A percentile compares a stretch with the other conserved stretches of the same genome.
These are phyloP conservation scores for Collybia nuda DNA, from an alignment of 768 basidiomycete species.

Conservation along the genomic window DNA sequence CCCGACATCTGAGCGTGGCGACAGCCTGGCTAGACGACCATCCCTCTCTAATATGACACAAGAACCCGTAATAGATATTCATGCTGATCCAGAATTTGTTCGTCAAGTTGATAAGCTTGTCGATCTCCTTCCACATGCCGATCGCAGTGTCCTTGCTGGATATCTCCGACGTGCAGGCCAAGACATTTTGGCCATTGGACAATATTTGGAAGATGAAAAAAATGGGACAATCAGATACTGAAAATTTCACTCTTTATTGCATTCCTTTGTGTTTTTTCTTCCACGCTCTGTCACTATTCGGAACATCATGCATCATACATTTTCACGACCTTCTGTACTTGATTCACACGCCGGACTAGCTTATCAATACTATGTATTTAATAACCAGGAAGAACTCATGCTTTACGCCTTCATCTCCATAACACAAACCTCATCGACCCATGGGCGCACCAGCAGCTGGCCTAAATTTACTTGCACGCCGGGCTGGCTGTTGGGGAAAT, in stretches of 20 bases:
- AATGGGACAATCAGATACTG: constrained; percentile 54
- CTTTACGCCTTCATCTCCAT: not conserved
- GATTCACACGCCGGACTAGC: not conserved
- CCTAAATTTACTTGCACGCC: constrained; percentile 17
- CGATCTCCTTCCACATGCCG: constrained; percentile 71
- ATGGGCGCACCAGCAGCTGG: constrained; percentile 7
- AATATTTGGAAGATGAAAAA: constrained; percentile 83
- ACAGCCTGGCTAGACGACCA: constrained; percentile 33
- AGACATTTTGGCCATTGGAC: constrained; percentile 83
- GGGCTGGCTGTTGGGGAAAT: constrained; percentile 6
- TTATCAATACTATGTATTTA: constrained; percentile 12
- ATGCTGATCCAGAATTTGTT: constrained; percentile 54
- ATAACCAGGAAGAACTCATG: not conserved
- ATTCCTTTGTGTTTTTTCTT: constrained; percentile 10
- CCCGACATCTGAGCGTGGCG: constrained; percentile 20
- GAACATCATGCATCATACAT: not conserved
- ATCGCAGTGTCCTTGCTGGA: constrained; percentile 62
- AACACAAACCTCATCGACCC: constrained; percentile 3
- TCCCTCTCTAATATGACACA: constrained; percentile 33
- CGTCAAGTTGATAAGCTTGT: constrained; percentile 71
- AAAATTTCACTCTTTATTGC: constrained; percentile 19
- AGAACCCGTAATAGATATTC: constrained; percentile 33
- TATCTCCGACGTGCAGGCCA: constrained; percentile 76
- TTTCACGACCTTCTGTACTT: not conserved
- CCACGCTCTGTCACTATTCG: not conserved